These are phyloP conservation scores for Yarrowia phangngaensis DNA, from an alignment of 805 yeast genomes.

Conservation along the genomic window DNA sequence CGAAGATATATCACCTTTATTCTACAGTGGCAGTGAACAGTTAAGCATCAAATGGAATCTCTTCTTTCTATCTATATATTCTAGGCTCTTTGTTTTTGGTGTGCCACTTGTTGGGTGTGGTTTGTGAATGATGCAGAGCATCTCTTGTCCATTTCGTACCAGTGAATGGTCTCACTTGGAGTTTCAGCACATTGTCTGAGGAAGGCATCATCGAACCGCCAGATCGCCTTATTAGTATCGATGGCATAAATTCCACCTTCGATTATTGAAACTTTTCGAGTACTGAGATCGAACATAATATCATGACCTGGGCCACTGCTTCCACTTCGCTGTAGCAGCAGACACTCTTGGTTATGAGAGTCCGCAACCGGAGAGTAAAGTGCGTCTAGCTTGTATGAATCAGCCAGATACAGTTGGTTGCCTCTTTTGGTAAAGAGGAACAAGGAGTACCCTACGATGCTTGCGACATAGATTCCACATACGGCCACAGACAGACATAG, in stretches of 20 bases:
- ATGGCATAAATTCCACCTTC: conserved; percentile 12
- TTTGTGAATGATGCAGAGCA: too few species aligned
- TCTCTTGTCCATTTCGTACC: background rate
- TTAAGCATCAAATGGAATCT: too few species aligned
- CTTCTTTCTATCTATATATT: too few species aligned
- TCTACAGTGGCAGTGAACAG: too few species aligned
- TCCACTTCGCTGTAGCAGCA: conserved; percentile 15
- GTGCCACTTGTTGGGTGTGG: too few species aligned
- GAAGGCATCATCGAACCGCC: conserved; percentile 17
- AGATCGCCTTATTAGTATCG: background rate
- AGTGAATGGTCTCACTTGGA: background rate
- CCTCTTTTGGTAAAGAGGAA: conserved; percentile 14
- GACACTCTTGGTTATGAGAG: conserved; percentile 21
- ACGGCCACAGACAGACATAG: conserved; percentile 19
- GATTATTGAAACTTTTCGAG: background rate
- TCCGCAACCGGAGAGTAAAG: conserved; percentile 14
- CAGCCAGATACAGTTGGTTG: conserved; percentile 2
- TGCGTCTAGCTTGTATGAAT: conserved; percentile 14
- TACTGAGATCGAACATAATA: conserved; percentile 4
- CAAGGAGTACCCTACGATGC: conserved; percentile 18
- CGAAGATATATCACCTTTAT: too few species aligned
- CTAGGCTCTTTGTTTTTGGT: too few species aligned
- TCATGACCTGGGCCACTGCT: conserved; percentile 22
- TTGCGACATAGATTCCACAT: conserved; percentile 15
- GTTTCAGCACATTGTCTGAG: conserved; percentile 10